These are phyloP conservation scores for Parasitella parasitica DNA, from an alignment of 371 early-diverging fungal species.

Conservation along the genomic window DNA sequence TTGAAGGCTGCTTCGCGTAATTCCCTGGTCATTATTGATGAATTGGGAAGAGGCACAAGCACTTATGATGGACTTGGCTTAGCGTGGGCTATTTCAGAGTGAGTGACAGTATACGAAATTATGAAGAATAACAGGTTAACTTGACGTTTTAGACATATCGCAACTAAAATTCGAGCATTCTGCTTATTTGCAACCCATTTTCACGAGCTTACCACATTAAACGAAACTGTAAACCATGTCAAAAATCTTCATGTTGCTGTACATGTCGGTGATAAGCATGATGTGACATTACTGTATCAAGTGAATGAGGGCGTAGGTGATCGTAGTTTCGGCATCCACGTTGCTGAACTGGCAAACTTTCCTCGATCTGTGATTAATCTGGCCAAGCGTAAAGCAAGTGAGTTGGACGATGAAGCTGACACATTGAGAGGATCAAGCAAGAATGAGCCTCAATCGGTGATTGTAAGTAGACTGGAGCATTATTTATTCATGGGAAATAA, in stretches of 20 bases:
- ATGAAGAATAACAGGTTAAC: too few relatives aligned
- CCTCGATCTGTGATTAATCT: conserved; percentile 82
- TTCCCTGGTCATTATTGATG: conserved; percentile 98
- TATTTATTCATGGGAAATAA: not conserved
- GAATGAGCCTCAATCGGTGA: not conserved
- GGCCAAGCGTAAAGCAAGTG: conserved; percentile 86
- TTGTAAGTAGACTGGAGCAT: not conserved
- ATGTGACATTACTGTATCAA: conserved; percentile 88
- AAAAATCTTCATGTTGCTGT: conserved; percentile 89
- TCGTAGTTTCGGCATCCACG: conserved; percentile 98
- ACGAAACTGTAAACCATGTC: conserved; percentile 68
- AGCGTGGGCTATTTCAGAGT: conserved; percentile 97
- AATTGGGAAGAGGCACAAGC: conserved; percentile 98
- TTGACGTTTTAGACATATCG: conserved; percentile 79
- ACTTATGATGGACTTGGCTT: conserved; percentile 98
- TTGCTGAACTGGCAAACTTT: conserved; percentile 95
- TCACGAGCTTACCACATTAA: conserved; percentile 92
- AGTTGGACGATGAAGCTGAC: conserved; percentile 68
- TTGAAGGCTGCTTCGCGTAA: conserved; percentile 76
- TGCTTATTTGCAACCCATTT: conserved; percentile 98
- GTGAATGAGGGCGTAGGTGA: conserved; percentile 90
- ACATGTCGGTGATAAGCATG: conserved; percentile 53
- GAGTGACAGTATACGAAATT: conserved; percentile 33
- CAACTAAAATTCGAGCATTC: conserved; percentile 74
- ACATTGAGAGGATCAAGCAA: not conserved